Base-by-base conservation (phyloP, 495 filamentous ascomycete genomes). In the Penicillium roqueforti region DNA sequence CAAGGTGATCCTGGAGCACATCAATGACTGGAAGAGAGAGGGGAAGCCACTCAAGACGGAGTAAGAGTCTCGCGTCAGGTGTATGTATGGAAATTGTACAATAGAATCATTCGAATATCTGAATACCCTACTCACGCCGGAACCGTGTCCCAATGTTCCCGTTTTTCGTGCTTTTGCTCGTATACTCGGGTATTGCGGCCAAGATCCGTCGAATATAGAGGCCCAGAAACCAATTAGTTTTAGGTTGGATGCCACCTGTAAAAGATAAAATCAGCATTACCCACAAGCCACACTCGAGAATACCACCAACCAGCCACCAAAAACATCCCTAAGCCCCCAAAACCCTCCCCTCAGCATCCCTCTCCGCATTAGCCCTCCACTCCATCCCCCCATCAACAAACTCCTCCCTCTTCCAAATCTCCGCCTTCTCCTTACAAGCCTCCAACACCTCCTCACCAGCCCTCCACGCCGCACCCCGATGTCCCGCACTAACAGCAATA, bases 401-500 rank as follows among this genome's bases (percentile, higher is more conserved):
- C 63, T 89, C 86, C 77, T 98, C 93, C 65, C 81, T 75, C 74
- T 98, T 98, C 93, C 93, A 98, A 44, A 98, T 85, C 80, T 98
- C 93, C 37, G 87, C 87, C 54, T 77, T 80, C 61, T 80, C 82
- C 74, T 98, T 98, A 61, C 87, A 89, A 63, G 77, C 73, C 79
- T 97, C 92, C 59, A 98, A 72, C 36, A 90, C 86, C 74, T 92
- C 89, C 76, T 97, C 92, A 0, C 89, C 93, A 0, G 84, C 95
- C 58, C 74, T 73, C 92, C 92, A 98, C 34, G 89, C 93, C 39
- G 87, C 88, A 60, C 84, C 81, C n/a, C 93, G 80, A 78, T 98
- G 93, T 39, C 88, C 83, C 20, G 87, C 76, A 46, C 87, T 88
- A 13, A 97, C 89, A 8, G 90, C 89, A 67, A 98, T 90, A 54